phyloP scores from a whole-genome alignment of 306 rosid genomes.

The Nissolia schottii region DNA sequence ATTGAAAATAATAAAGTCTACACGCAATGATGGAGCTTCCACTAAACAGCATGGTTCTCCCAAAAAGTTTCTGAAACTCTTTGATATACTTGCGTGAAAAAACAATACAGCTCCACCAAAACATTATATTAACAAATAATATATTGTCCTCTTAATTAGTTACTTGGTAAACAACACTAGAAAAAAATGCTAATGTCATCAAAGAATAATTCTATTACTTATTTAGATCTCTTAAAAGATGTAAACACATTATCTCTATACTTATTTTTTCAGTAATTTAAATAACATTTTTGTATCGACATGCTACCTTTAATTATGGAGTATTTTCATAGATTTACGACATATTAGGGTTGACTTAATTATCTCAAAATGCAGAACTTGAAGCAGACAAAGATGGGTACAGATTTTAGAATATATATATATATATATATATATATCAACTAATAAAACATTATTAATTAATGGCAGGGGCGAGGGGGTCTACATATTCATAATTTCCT shows the following conservation, averaged over 20 bases:
- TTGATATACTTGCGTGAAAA: neutral
- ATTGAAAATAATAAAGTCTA: neutral
- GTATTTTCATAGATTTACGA: no score
- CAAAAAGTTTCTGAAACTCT: neutral
- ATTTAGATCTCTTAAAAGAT: no score
- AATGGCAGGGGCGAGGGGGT: neutral
- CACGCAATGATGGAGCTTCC: neutral
- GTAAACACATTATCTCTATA: no score
- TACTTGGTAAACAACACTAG: no score
- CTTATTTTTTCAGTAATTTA: no score
- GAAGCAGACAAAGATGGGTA: neutral
- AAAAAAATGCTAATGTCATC: no score
- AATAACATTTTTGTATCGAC: no score
- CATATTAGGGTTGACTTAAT: conserved; percentile 7
- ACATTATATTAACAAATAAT: neutral
- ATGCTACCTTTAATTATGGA: no score
- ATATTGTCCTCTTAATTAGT: no score
- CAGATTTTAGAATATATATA: no score
- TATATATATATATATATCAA: neutral
- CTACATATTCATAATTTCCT: neutral
- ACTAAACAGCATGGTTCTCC: neutral
- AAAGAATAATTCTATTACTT: no score
- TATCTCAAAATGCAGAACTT: neutral
- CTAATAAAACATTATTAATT: neutral
- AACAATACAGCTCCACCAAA: neutral